These are phyloP conservation scores for Bolboschoenus planiculmis DNA, from an alignment of 176 grass and related monocot genomes.

Conservation along the genomic window DNA sequence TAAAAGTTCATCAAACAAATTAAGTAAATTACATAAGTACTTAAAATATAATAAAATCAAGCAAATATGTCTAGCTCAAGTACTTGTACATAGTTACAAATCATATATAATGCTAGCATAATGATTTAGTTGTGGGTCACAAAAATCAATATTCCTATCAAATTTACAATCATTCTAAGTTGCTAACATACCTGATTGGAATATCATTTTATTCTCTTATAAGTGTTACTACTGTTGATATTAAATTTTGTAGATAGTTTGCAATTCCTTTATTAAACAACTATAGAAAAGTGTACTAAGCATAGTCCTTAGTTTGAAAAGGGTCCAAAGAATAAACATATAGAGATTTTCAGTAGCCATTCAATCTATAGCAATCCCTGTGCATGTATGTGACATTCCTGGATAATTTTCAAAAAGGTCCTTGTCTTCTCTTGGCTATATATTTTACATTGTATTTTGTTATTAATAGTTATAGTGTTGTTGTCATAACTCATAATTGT, in stretches of 20 bases:
- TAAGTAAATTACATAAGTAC: neutral
- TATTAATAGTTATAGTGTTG: neutral
- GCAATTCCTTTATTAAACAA: constrained; percentile 11
- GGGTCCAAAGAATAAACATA: neutral
- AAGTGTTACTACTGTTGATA: neutral
- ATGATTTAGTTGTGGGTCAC: neutral
- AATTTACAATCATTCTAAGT: neutral
- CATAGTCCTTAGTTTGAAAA: neutral
- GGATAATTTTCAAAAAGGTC: neutral
- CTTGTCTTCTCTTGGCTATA: neutral
- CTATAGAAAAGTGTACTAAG: neutral
- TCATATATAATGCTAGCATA: too few relatives aligned
- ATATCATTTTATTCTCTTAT: neutral
- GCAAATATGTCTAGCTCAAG: neutral
- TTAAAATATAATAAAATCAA: neutral
- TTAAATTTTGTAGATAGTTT: neutral
- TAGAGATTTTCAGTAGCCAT: neutral
- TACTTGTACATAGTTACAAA: too few relatives aligned
- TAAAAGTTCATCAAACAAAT: neutral
- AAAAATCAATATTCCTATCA: neutral
- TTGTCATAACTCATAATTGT: neutral
- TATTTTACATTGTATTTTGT: neutral
- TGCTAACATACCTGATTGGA: neutral
- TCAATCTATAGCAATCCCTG: neutral
- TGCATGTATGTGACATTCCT: neutral